Conservation (phyloP, 768 basidiomycete genomes). For the Nevesoporus exiguus region DNA sequence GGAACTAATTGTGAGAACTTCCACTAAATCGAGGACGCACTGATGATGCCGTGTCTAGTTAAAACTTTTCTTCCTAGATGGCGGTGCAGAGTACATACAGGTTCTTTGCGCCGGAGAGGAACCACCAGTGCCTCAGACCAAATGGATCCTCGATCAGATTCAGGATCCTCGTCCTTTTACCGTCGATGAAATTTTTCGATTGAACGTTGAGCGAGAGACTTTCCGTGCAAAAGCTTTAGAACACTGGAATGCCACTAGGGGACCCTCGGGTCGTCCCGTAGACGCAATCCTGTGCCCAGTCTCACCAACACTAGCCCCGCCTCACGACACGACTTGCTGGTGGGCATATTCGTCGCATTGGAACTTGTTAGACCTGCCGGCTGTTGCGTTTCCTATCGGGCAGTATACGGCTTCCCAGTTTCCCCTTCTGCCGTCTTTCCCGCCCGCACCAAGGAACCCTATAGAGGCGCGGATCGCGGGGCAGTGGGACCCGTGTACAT, state of each 20-base stretch:
- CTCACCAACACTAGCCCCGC: slow-evolving; percentile 46
- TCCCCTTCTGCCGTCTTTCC: slow-evolving; percentile 7
- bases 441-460: slow-evolving; percentile 32
- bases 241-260: slow-evolving; percentile 43
- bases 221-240: slow-evolving; percentile 39
- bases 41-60: slow-evolving; percentile 27
- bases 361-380: slow-evolving; percentile 50
- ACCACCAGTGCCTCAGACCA: slow-evolving; percentile 38
- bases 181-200: slow-evolving; percentile 41
- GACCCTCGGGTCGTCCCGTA: slow-evolving; percentile 40
- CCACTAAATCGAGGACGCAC: slow-evolving; percentile 1
- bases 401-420: slow-evolving; percentile 29
- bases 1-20: slow-evolving; percentile 42
- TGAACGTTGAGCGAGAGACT: slow-evolving; percentile 42
- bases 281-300: slow-evolving; percentile 48
- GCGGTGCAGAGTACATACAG: slow-evolving; percentile 43
- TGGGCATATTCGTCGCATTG: slow-evolving; percentile 52
- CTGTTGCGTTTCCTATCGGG: slow-evolving; percentile 46
- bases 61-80: slow-evolving; percentile 49
- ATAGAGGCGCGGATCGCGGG: slow-evolving; percentile 34
- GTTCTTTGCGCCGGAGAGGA: slow-evolving; percentile 35
- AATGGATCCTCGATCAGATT: slow-evolving; percentile 44
- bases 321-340: slow-evolving; percentile 46
- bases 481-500: slow-evolving; percentile 43
- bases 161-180: slow-evolving; percentile 36